phyloP scores from a whole-genome alignment of 345 rosid genomes.

The Brassica rapa region DNA sequence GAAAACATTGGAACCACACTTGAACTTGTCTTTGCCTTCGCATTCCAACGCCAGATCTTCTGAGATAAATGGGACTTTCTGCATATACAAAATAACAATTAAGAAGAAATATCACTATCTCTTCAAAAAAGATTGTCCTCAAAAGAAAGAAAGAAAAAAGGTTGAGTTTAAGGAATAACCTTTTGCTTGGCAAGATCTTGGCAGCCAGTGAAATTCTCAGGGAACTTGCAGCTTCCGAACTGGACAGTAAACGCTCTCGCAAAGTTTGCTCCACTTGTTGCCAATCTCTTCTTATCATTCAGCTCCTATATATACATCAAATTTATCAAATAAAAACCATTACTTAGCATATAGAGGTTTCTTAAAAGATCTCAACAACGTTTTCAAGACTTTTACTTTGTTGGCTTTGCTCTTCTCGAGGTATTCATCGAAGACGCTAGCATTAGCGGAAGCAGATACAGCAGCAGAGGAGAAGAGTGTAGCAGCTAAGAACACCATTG shows the following conservation, averaged over 20 bases:
- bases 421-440: conserved; percentile 86
- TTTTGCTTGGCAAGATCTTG: conserved; percentile 99
- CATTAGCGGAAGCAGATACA: conserved; percentile 70
- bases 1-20: conserved; percentile 98
- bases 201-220: conserved; percentile 97
- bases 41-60: conserved; percentile 89
- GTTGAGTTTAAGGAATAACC: conserved; percentile 42
- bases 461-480: conserved; percentile 68
- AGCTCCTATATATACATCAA: conserved; percentile 53
- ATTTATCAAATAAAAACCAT: neutral
- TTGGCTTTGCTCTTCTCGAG: conserved; percentile 92
- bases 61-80: conserved; percentile 89
- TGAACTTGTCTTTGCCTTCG: conserved; percentile 93
- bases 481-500: conserved; percentile 68
- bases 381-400: conserved; percentile 57
- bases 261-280: conserved; percentile 96
- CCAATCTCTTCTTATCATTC: conserved; percentile 95
- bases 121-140: neutral
- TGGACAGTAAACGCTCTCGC: conserved; percentile 95
- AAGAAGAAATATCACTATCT: conserved; percentile 11
- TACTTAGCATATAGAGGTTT: neutral
- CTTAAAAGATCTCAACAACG: neutral
- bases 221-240: conserved; percentile 95
- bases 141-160: neutral
- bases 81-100: conserved; percentile 31